Evolutionary conservation across 1,139 yeast genomes (phyloP).

Genomic region (Nakaseomyces sp.): DNA sequence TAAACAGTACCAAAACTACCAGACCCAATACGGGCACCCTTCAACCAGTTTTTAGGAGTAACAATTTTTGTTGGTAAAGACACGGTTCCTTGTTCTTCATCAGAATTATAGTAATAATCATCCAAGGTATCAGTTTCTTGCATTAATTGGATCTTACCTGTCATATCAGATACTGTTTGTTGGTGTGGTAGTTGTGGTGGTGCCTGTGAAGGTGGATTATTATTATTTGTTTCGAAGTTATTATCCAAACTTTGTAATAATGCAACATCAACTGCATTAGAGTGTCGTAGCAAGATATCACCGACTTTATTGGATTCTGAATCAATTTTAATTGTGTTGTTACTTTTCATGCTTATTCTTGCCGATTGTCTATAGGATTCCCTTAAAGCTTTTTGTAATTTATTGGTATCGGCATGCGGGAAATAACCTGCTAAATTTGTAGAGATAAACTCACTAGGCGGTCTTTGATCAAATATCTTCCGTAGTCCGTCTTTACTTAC

Average conservation of each 20-base stretch:
- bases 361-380: conserved; percentile 76
- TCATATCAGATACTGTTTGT: not conserved
- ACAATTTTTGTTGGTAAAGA: conserved; percentile 31
- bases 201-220: not conserved
- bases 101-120: conserved; percentile 36
- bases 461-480: conserved; percentile 80
- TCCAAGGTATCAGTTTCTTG: conserved; percentile 18
- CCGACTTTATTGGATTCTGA: conserved; percentile 41
- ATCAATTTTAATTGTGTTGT: conserved; percentile 15
- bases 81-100: conserved; percentile 36
- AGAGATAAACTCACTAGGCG: conserved; percentile 87
- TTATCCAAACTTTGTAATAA: conserved; percentile 27
- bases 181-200: not conserved
- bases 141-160: conserved; percentile 6
- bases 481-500: conserved; percentile 31
- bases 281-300: conserved; percentile 53
- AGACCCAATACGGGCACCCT: conserved; percentile 87
- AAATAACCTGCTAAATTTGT: conserved; percentile 85
- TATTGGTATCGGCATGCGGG: conserved; percentile 70
- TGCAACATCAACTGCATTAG: conserved; percentile 53
- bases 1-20: conserved; percentile 94
- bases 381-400: conserved; percentile 70
- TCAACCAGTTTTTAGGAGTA: conserved; percentile 72
- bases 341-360: conserved; percentile 36
- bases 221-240: not conserved